A percentile compares a stretch with the other conserved stretches of the same genome.
phyloP scores from a whole-genome alignment of 257 asterid genomes.

The Jasminum sambac region DNA sequence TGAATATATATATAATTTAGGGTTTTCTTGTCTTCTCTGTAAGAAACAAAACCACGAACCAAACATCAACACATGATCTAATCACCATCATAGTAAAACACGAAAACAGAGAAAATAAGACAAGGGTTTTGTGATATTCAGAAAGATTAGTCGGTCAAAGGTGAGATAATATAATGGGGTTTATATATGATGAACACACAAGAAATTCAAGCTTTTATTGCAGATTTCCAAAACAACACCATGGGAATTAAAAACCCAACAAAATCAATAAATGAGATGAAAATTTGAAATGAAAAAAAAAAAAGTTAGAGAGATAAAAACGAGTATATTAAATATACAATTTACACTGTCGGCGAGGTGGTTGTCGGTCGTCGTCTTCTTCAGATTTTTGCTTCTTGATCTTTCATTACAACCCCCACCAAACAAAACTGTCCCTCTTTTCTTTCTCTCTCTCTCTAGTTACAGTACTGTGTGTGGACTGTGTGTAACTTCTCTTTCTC shows the following conservation, averaged over 20 bases:
- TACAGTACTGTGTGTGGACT: not conserved
- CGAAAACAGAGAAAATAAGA: not conserved
- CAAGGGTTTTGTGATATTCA: not conserved
- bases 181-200: not conserved
- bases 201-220: not conserved
- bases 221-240: constrained; percentile 19
- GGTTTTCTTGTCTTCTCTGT: constrained; percentile 6
- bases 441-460: not conserved
- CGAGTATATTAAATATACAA: constrained; percentile 55
- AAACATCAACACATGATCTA: not conserved
- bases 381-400: constrained; percentile 17
- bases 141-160: not conserved
- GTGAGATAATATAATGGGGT: not conserved
- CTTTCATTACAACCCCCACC: constrained; percentile 21
- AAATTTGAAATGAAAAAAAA: constrained; percentile 18
- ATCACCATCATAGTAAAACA: not conserved
- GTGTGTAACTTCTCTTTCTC: constrained; percentile 20
- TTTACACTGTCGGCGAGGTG: constrained; percentile 15
- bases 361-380: constrained; percentile 13
- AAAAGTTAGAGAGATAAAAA: constrained; percentile 27
- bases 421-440: constrained; percentile 7
- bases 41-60: not conserved
- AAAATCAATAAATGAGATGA: constrained; percentile 29
- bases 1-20: no score
- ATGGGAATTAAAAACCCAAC: constrained; percentile 7